phyloP scores from a whole-genome alignment of 208 protist species.

The Crithidia fasciculata region DNA sequence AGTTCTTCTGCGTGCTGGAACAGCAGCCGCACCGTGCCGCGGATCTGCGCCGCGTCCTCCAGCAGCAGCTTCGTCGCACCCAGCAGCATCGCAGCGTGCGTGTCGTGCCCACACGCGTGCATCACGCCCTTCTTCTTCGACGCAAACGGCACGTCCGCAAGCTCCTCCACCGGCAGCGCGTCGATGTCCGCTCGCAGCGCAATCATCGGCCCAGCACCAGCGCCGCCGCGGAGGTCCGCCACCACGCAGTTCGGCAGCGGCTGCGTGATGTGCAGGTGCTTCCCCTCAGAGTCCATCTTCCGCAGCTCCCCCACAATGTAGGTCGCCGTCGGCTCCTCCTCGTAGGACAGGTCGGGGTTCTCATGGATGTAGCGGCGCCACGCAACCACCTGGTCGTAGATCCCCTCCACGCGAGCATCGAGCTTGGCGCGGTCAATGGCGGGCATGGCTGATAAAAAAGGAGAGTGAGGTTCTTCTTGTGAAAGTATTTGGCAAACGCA shows the following conservation, averaged over 20 bases:
- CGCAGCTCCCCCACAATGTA: slow-evolving; percentile 53
- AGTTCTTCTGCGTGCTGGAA: slow-evolving; percentile 81
- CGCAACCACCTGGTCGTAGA: slow-evolving; percentile 50
- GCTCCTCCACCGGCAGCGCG: slow-evolving; percentile 67
- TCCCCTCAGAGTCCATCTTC: slow-evolving; percentile 39
- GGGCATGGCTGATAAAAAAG: slow-evolving; percentile 5
- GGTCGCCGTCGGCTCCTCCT: slow-evolving; percentile 58
- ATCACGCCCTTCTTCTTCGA: slow-evolving; percentile 63
- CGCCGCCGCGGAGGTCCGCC: slow-evolving; percentile 52
- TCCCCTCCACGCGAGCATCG: slow-evolving; percentile 20
- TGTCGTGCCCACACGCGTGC: slow-evolving; percentile 75
- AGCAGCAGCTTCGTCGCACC: slow-evolving; percentile 58
- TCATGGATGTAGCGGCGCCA: slow-evolving; percentile 73
- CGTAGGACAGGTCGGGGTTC: slow-evolving; percentile 47
- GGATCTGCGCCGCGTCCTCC: slow-evolving; percentile 45
- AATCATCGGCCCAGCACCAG: slow-evolving; percentile 42
- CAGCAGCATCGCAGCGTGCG: slow-evolving; percentile 67
- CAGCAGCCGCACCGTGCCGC: slow-evolving; percentile 73
- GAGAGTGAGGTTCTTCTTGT: background rate
- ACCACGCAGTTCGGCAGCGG: slow-evolving; percentile 39
- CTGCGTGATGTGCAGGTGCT: slow-evolving; percentile 41
- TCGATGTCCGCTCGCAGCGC: slow-evolving; percentile 72
- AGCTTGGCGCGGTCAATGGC: slow-evolving; percentile 29
- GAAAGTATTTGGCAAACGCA: too few species aligned
- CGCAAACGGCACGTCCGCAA: slow-evolving; percentile 52